Conservation (phyloP, 441 rosid genomes). For the Erodium trifolium region DNA sequence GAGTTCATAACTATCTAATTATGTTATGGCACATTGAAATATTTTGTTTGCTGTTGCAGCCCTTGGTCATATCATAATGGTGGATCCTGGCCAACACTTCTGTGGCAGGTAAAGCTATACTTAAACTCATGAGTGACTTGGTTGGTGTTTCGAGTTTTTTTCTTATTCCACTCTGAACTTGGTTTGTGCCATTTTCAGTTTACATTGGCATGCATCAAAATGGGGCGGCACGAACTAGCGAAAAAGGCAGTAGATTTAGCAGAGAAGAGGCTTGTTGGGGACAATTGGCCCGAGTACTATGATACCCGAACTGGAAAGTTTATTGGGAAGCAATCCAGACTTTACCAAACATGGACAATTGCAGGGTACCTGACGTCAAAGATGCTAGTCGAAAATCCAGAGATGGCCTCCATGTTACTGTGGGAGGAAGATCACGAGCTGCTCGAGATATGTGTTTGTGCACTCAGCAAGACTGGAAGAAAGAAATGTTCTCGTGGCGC, state of each 20-base stretch:
- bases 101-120: slow-evolving; percentile 54
- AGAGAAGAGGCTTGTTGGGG: slow-evolving; percentile 1
- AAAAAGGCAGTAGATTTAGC: slow-evolving; percentile 3
- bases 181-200: not conserved
- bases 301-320: slow-evolving; percentile 8
- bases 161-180: too few relatives aligned
- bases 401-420: not conserved
- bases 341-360: slow-evolving; percentile 7
- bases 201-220: slow-evolving; percentile 3
- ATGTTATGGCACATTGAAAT: too few relatives aligned
- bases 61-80: slow-evolving; percentile 83
- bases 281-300: slow-evolving; percentile 2
- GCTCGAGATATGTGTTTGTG: not conserved
- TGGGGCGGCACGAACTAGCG: not conserved
- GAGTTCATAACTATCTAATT: not conserved
- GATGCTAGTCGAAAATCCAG: slow-evolving; percentile 4
- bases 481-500: slow-evolving; percentile 48
- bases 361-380: slow-evolving; percentile 4
- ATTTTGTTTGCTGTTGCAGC: slow-evolving; percentile 27
- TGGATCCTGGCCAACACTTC: slow-evolving; percentile 74
- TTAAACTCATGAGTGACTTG: too few relatives aligned
- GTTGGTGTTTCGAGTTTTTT: too few relatives aligned
- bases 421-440: slow-evolving; percentile 4
- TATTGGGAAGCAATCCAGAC: slow-evolving; percentile 3
- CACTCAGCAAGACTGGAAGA: not conserved